Conservation (phyloP, 2,329 filamentous ascomycete species). For the Leptographium radiaticola region DNA sequence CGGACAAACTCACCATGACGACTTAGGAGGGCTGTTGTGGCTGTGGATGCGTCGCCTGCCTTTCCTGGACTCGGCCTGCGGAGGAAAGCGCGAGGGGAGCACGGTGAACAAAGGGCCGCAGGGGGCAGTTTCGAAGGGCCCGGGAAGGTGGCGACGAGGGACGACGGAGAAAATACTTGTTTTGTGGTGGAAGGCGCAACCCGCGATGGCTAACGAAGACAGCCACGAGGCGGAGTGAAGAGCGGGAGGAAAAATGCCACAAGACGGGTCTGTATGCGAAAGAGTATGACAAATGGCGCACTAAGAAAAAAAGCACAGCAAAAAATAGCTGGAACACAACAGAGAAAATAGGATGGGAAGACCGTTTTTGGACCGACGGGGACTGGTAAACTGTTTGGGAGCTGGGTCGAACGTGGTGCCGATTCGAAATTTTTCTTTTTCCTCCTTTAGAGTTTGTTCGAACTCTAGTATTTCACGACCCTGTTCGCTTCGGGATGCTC, state of each 20-base stretch:
- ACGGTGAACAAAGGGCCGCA: neutral
- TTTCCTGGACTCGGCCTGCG: neutral
- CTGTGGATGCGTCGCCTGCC: neutral
- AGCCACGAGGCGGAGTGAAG: neutral
- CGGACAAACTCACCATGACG: slow-evolving; percentile 2
- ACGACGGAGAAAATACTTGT: neutral
- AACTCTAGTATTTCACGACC: neutral
- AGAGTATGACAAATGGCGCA: slow-evolving; percentile 1
- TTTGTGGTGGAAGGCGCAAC: neutral
- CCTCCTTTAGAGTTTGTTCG: neutral
- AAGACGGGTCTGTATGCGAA: neutral
- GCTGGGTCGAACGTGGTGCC: neutral
- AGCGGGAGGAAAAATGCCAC: neutral
- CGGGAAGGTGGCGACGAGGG: neutral
- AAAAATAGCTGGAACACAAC: neutral
- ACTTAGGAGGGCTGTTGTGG: neutral
- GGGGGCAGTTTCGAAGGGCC: neutral
- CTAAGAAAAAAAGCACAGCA: neutral
- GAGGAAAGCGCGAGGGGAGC: neutral
- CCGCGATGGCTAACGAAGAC: neutral
- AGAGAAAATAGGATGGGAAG: neutral
- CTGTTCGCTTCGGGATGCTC: neutral
- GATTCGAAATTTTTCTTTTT: neutral
- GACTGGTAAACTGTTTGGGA: neutral
- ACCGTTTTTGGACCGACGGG: neutral